Evolutionary conservation across 306 rosid species (phyloP), one percentile per base, ranked within the genome.

Genomic region (Fragaria ananassa): DNA sequence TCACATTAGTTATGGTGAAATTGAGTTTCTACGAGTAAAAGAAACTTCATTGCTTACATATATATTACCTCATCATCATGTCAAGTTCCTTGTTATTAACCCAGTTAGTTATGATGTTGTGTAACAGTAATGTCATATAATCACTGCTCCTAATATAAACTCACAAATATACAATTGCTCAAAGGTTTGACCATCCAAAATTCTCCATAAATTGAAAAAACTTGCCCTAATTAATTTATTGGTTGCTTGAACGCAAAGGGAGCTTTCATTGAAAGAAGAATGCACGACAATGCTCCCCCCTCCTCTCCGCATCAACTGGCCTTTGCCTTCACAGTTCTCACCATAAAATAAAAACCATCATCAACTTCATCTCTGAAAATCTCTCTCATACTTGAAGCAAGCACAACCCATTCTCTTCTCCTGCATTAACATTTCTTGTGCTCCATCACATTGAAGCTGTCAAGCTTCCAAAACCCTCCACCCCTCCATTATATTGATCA

Each of bases 211-310:
- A 65, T 65, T 65, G 29, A 42, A 42, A 80, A 34, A 14, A 7
- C 78, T 66, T 78, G 74, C 45, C 67, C 75, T 73, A 44, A 74
- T 61, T 45, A 45, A 74, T 17, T 35, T 65, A 37, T 79, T 53
- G 67, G 86, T 94, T 94, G 60, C 98, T 94, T 94, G 70, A 94
- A 88, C 96, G 90, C 89, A 86, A 94, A 94, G 97, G 89, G 85
- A 94, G 89, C 46, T 72, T 85, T 89, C 89, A 87, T 90, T 89
- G 97, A 87, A 78, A 84, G 73, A 87, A 91, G 87, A 89, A 91
- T 91, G 88, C 76, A 90, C 89, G 78, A 85, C 93, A 86, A 85
- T 78, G 81, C 83, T 85, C 85, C 87, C 84, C 47, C 89, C 42
- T 85, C 83, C 81, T 79, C 90, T 84, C 87, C 88, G 81, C 88